phyloP scores from a whole-genome alignment of 129 eudicot genomes.

The Rutidosis leptorrhynchoides region DNA sequence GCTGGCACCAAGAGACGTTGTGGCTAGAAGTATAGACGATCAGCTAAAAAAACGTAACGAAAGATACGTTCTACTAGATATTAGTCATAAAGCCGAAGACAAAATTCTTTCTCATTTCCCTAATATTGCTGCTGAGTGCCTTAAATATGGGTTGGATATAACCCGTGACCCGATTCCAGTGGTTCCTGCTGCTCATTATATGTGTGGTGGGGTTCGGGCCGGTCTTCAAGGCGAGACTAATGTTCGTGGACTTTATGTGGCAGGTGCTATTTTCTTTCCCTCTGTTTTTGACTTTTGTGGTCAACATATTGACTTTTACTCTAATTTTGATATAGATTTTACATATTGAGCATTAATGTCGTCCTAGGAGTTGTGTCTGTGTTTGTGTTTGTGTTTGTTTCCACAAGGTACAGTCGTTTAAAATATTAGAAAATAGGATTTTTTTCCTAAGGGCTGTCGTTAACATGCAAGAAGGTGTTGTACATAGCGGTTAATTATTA shows the following conservation, averaged over 20 bases:
- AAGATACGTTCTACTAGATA: constrained; percentile 84
- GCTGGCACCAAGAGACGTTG: constrained; percentile 94
- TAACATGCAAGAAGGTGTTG: too few species aligned
- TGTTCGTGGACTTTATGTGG: constrained; percentile 83
- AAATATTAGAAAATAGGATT: too few species aligned
- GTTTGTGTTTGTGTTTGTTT: neutral
- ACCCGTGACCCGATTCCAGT: constrained; percentile 89
- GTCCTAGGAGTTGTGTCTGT: neutral
- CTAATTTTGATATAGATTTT: neutral
- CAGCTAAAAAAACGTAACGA: constrained; percentile 84
- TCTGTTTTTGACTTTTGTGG: constrained; percentile 15
- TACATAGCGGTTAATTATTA: too few species aligned
- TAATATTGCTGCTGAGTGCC: constrained; percentile 90
- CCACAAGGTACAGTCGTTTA: neutral
- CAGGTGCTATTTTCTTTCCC: constrained; percentile 44
- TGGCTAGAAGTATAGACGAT: constrained; percentile 95
- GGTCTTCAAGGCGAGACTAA: constrained; percentile 96
- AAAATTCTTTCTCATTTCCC: constrained; percentile 88
- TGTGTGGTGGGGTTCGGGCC: constrained; percentile 99
- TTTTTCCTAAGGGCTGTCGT: too few species aligned
- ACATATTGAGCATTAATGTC: neutral
- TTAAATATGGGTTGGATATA: constrained; percentile 71
- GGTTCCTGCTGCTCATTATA: constrained; percentile 99
- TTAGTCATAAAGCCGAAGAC: constrained; percentile 70
- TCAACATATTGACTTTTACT: neutral